Evolutionary conservation across 1,284 basidiomycete species (phyloP), one percentile per base, ranked within the genome.

Genomic region (Irpex lacteus): DNA sequence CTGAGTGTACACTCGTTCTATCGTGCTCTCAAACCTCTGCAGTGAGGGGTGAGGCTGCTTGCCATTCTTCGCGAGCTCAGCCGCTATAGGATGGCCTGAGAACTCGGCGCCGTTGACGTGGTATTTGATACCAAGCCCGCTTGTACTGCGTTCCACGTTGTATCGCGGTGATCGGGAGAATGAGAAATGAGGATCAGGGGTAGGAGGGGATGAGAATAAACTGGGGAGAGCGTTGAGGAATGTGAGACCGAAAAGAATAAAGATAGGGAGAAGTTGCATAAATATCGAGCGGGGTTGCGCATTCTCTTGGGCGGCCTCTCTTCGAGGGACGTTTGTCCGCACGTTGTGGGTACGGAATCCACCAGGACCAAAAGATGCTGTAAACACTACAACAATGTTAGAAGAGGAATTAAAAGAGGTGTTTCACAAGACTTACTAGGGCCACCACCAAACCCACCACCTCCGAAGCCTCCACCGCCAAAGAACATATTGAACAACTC

Each of bases 401-500:
- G 40, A n/a, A n/a, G n/a, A n/a, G n/a, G n/a, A n/a, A n/a, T n/a
- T n/a, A n/a, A n/a, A n/a, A n/a, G n/a, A n/a, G n/a, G n/a, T n/a
- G n/a, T n/a, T n/a, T n/a, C n/a, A n/a, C n/a, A n/a, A 37, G 5
- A 68, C 71, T 62, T 60, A 86, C 87, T 80, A 60, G 86, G 84
- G 2, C 86, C 85, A 34, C 85, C 80, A 62, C 85, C 84, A 65
- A 80, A 79, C 50, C 1, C 80, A 15, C 62, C 81, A 5, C 81
- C 81, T 18, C 80, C 77, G 76, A 75, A 78, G 36, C 82, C 81
- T 11, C 83, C 89, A 18, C 91, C 90, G 21, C 94, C 96, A 75
- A 99, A 99, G 86, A 99, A 98, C 93, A 98, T 96, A 74, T 98
- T 97, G 83, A 99, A 99, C 61, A 99, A 74, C 68, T 99, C 97